These are phyloP conservation scores for Fusarium temperatum DNA, from an alignment of 2,329 filamentous ascomycete species.

Conservation along the genomic window DNA sequence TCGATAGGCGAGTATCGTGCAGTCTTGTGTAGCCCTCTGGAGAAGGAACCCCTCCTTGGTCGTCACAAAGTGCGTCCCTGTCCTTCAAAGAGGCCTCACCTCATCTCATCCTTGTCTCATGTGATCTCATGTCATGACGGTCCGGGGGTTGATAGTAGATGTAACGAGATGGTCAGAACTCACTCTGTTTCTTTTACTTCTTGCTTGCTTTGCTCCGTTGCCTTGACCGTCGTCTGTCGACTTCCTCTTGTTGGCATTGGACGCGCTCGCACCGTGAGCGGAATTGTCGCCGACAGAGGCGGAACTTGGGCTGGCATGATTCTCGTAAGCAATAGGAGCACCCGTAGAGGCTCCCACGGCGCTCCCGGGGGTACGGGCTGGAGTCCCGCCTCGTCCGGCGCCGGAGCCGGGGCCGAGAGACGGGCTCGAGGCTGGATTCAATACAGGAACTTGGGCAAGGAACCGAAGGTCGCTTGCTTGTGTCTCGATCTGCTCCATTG, in stretches of 20 bases:
- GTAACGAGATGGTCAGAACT: conserved; percentile 42
- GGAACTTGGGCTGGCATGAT: conserved; percentile 51
- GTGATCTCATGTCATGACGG: conserved; percentile 10
- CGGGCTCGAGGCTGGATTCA: conserved; percentile 33
- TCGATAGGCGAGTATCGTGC: conserved; percentile 16
- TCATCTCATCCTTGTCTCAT: conserved; percentile 5
- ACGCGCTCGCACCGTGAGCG: conserved; percentile 47
- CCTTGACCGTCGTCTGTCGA: conserved; percentile 52
- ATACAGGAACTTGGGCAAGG: conserved; percentile 53
- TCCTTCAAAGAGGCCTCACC: not conserved
- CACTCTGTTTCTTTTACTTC: conserved; percentile 69
- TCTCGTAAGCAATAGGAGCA: conserved; percentile 46
- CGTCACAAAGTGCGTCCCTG: not conserved
- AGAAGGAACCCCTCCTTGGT: not conserved
- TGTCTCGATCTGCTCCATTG: conserved; percentile 64
- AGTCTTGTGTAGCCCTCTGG: not conserved
- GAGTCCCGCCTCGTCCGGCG: conserved; percentile 26
- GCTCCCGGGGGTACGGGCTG: conserved; percentile 30
- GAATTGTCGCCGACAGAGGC: conserved; percentile 60
- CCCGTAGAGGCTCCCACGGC: conserved; percentile 40
- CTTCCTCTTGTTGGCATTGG: conserved; percentile 49
- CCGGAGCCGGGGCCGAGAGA: conserved; percentile 35
- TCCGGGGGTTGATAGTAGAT: not conserved
- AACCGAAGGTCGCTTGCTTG: conserved; percentile 65
- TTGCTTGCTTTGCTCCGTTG: conserved; percentile 57